Evolutionary conservation across 139 green algal species (phyloP).

Genomic region (Protoeuglena noctilucae): DNA sequence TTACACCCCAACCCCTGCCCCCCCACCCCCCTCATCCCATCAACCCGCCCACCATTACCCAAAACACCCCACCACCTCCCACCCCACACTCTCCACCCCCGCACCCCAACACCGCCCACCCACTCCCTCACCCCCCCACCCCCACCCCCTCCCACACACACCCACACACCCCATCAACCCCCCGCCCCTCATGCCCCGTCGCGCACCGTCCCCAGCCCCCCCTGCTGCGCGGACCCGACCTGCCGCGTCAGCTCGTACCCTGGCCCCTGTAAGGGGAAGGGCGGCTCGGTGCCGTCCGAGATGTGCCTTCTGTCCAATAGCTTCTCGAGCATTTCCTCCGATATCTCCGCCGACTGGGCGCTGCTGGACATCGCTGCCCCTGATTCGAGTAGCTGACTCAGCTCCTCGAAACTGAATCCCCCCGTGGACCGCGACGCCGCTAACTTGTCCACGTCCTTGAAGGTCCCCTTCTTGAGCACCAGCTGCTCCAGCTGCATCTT

Average conservation of each 20-base stretch:
- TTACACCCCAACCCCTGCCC: too few species aligned
- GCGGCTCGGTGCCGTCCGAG: slow-evolving; percentile 1
- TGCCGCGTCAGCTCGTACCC: background rate
- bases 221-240: background rate
- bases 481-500: slow-evolving; percentile 86
- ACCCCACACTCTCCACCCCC: too few species aligned
- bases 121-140: too few species aligned
- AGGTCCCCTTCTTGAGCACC: slow-evolving; percentile 91
- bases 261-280: background rate
- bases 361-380: slow-evolving; percentile 29
- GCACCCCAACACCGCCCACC: too few species aligned
- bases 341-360: slow-evolving; percentile 46
- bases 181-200: too few species aligned
- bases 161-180: too few species aligned
- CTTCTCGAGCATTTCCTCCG: slow-evolving; percentile 40
- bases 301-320: slow-evolving; percentile 57
- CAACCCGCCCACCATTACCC: too few species aligned
- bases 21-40: too few species aligned
- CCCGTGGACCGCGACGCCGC: slow-evolving; percentile 14
- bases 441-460: slow-evolving; percentile 37
- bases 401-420: slow-evolving; percentile 47
- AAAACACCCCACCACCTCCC: too few species aligned
- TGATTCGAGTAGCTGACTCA: slow-evolving; percentile 52
- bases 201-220: slow-evolving; percentile 4
- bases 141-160: too few species aligned